Conservation (phyloP, 192 early-diverging fungal species). For the Spinellus fusiger region DNA sequence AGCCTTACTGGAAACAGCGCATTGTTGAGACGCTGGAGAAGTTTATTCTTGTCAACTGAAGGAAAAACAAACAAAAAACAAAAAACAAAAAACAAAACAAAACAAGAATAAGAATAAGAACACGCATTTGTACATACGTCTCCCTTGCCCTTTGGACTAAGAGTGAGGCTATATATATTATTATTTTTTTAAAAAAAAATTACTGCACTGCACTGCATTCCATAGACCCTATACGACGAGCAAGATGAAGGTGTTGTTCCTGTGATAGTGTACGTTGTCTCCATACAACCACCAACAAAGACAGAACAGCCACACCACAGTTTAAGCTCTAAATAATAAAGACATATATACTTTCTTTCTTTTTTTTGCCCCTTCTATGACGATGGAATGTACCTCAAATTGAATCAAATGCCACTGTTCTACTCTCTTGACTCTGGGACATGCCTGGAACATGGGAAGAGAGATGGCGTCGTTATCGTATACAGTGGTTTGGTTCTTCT, state of each 20-base stretch:
- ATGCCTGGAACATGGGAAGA: conserved; percentile 24
- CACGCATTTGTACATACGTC: no score
- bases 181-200: no score
- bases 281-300: conserved; percentile 24
- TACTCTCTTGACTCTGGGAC: conserved; percentile 23
- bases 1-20: conserved; percentile 20
- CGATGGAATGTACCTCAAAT: conserved; percentile 21
- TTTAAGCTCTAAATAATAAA: conserved; percentile 29
- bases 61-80: background rate
- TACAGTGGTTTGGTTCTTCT: conserved; percentile 5
- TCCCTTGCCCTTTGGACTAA: no score
- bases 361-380: background rate
- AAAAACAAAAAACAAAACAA: no score
- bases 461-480: conserved; percentile 21
- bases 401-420: conserved; percentile 16
- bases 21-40: conserved; percentile 11
- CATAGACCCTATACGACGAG: conserved; percentile 27
- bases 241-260: conserved; percentile 31
- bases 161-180: no score
- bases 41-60: background rate
- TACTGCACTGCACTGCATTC: no score
- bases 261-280: conserved; percentile 29
- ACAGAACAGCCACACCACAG: conserved; percentile 17
- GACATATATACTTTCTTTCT: background rate
- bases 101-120: no score